Conservation (phyloP, 108 stramenopile species). For the Pseudonitzschia multiseries region DNA sequence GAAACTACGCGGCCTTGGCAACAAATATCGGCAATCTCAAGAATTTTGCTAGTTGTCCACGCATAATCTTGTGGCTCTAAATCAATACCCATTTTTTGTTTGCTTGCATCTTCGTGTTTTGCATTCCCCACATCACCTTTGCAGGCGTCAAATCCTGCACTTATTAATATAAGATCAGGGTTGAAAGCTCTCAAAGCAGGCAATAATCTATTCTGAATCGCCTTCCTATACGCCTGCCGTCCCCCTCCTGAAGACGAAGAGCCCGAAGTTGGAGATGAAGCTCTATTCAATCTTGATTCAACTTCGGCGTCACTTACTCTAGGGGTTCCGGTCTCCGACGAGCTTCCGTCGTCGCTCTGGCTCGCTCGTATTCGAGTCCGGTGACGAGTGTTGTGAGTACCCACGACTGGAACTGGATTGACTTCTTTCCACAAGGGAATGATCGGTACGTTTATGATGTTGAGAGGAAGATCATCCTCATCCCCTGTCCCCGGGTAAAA, state of each 20-base stretch:
- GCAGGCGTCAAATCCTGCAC: constrained; percentile 97
- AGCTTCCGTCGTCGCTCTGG: constrained; percentile 28
- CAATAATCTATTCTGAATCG: constrained; percentile 74
- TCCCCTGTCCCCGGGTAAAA: constrained; percentile 96
- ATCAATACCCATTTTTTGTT: constrained; percentile 75
- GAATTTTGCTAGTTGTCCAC: constrained; percentile 81
- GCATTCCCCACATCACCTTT: constrained; percentile 90
- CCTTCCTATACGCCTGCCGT: constrained; percentile 70
- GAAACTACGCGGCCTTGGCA: constrained; percentile 90
- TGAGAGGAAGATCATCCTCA: constrained; percentile 84
- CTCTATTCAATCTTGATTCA: constrained; percentile 25
- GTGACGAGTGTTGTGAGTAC: constrained; percentile 54
- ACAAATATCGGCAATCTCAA: constrained; percentile 88
- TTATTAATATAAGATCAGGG: constrained; percentile 95
- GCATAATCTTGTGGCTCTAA: constrained; percentile 88
- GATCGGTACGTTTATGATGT: constrained; percentile 96
- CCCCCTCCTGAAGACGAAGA: constrained; percentile 40
- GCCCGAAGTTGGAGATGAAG: constrained; percentile 37
- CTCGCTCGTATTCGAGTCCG: constrained; percentile 29
- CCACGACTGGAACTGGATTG: constrained; percentile 21
- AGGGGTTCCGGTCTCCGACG: constrained; percentile 34
- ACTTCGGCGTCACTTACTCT: constrained; percentile 36
- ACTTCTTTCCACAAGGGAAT: constrained; percentile 88
- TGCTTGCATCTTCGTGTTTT: constrained; percentile 63
- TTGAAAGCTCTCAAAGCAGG: constrained; percentile 91